Conservation (phyloP, 805 yeast species). For the Saturnispora saitoi region DNA sequence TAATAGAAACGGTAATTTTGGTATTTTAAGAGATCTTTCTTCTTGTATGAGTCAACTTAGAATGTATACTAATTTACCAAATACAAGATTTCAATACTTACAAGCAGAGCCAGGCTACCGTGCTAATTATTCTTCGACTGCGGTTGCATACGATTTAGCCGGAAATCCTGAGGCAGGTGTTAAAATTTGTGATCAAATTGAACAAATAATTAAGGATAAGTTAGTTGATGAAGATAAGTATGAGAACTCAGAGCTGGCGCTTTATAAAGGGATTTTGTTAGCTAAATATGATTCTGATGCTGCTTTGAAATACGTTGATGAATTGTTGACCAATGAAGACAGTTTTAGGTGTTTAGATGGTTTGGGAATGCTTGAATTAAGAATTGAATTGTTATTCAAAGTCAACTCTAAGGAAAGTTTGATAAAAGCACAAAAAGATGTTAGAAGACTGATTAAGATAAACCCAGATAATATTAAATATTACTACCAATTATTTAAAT, state of each 20-base stretch:
- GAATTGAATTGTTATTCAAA: constrained; percentile 54
- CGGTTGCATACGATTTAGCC: constrained; percentile 75
- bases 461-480: constrained; percentile 75
- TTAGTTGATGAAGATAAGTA: constrained; percentile 55
- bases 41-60: constrained; percentile 73
- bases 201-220: constrained; percentile 61
- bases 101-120: constrained; percentile 73
- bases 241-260: constrained; percentile 74
- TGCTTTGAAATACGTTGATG: constrained; percentile 54
- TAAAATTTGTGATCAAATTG: constrained; percentile 65
- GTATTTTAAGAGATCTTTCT: constrained; percentile 75
- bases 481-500: constrained; percentile 56
- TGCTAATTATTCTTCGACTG: constrained; percentile 84
- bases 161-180: constrained; percentile 62
- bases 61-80: constrained; percentile 54
- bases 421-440: constrained; percentile 59
- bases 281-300: constrained; percentile 44
- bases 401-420: constrained; percentile 34
- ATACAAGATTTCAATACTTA: constrained; percentile 58
- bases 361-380: constrained; percentile 52
- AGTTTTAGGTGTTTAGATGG: constrained; percentile 13
- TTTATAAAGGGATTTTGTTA: constrained; percentile 60
- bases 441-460: constrained; percentile 64
- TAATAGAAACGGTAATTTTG: constrained; percentile 70
- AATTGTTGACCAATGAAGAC: constrained; percentile 13